Base-by-base conservation (phyloP, 2,329 filamentous ascomycete species). In the Claviceps paspali region DNA sequence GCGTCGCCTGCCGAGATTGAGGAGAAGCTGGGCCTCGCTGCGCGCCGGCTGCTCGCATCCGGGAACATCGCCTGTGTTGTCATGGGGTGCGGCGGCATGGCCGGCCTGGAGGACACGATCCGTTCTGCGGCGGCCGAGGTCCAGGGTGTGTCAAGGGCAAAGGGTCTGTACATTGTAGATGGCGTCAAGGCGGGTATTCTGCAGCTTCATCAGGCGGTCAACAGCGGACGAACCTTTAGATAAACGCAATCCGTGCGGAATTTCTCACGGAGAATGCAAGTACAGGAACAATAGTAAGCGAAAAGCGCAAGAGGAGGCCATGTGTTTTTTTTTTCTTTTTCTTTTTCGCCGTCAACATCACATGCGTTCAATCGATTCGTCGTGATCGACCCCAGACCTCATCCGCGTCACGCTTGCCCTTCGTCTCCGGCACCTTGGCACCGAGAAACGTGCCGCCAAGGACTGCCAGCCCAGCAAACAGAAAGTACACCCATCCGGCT, bases 41-140 rank as follows among this genome's bases (percentile, higher is more conserved):
- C 83, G 0, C 72, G 68, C 53, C 63, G 68, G 35, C 60, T 94
- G 19, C 57, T 93, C 21, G 54, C 52, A 6, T 64, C 63, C 10
- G 62, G 67, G 0, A 61, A 65, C 3, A 70, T 87, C 0, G 63
- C 66, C 4, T 81, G 77, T 18, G 73, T 95, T 6, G 81, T 84
- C 50, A 70, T 95, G 63, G 87, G 87, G 0, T 95, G 87, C 54
- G 87, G 83, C 3, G 87, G 86, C 0, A 94, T 95, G 87, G 78
- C 79, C 1, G 87, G 86, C 0, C 68, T 95, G 59, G 81, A 91
- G 48, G 65, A 74, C 29, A 79, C 79, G 41, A 85, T 95, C 28
- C 69, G 79, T 24, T 67, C 71, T 30, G 79, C 79, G 1, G 80
- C 82, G 26, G 50, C 70, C 0, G 74, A 81, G 40, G 65, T 72